A percentile compares a stretch with the other conserved stretches of the same genome.
Evolutionary conservation across 495 filamentous ascomycete genomes (phyloP).

Genomic region (Penicillium simplicissimum): DNA sequence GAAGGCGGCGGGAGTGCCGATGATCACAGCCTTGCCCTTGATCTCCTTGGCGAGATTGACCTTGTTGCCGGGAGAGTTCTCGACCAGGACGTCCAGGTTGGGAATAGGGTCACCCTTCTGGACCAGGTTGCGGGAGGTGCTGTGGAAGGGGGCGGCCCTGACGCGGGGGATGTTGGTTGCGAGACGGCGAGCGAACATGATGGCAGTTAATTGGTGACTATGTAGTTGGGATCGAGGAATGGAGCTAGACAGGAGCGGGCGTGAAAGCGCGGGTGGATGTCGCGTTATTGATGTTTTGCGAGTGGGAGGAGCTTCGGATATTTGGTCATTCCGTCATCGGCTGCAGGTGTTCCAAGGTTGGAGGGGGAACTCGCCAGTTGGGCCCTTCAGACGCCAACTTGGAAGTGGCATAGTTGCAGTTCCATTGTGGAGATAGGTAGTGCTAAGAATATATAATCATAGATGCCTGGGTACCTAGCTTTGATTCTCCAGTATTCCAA

Average conservation of each 20-base stretch:
- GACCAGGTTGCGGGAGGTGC: conserved; percentile 54
- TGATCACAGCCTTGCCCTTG: conserved; percentile 70
- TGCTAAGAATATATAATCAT: too few relatives aligned
- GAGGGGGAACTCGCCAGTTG: neutral
- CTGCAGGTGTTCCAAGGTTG: neutral
- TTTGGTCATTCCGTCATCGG: conserved; percentile 16
- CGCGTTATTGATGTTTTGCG: conserved; percentile 4
- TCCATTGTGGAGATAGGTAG: too few relatives aligned
- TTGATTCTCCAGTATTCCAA: too few relatives aligned
- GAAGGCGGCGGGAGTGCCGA: conserved; percentile 91
- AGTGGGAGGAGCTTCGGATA: conserved; percentile 7
- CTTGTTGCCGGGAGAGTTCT: conserved; percentile 72
- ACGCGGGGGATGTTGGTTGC: conserved; percentile 38
- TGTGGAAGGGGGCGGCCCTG: conserved; percentile 49
- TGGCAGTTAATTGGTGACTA: conserved; percentile 5
- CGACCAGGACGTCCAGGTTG: conserved; percentile 59
- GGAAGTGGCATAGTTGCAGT: too few relatives aligned
- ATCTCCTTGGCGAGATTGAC: conserved; percentile 81
- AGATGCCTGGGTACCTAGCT: too few relatives aligned
- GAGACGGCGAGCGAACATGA: conserved; percentile 49
- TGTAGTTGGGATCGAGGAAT: conserved; percentile 1
- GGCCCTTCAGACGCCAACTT: neutral
- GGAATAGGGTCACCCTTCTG: conserved; percentile 65
- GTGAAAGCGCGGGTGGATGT: neutral
- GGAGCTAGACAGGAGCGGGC: neutral